Evolutionary conservation across 176 grass and related monocot species (phyloP).

Genomic region (Dactylis glomerata): DNA sequence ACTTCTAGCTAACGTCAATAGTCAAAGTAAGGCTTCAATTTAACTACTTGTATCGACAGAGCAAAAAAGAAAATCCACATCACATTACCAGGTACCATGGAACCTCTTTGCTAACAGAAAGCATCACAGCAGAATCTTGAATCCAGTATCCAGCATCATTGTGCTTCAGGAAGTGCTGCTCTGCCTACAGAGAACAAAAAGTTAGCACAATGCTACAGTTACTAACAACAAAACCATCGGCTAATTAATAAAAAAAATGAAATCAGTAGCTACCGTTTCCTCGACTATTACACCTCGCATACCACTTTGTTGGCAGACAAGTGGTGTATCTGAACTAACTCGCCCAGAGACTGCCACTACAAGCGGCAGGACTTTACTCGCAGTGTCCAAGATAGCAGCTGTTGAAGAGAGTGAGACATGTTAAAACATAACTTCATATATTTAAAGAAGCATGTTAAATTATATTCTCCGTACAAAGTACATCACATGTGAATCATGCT

Average conservation of each 20-base stretch:
- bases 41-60: background rate
- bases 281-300: constrained; percentile 88
- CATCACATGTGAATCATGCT: constrained; percentile 10
- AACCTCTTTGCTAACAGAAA: constrained; percentile 82
- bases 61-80: constrained; percentile 3
- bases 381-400: constrained; percentile 81
- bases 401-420: constrained; percentile 12
- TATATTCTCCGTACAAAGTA: constrained; percentile 6
- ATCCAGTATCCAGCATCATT: constrained; percentile 98
- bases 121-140: constrained; percentile 86
- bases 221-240: background rate
- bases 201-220: constrained; percentile 11
- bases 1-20: background rate
- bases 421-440: background rate
- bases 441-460: background rate
- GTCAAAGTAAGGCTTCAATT: background rate
- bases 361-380: constrained; percentile 76
- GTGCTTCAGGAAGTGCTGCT: constrained; percentile 95
- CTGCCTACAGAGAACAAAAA: constrained; percentile 49
- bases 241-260: background rate
- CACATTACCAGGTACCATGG: constrained; percentile 93
- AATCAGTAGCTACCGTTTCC: constrained; percentile 63
- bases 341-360: constrained; percentile 79
- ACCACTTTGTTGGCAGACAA: constrained; percentile 89
- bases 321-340: constrained; percentile 83